Percentiles rank a stretch among this genome's conserved stretches.
Conservation (phyloP, 2,329 filamentous ascomycete species). For the Fusarium sp. region DNA sequence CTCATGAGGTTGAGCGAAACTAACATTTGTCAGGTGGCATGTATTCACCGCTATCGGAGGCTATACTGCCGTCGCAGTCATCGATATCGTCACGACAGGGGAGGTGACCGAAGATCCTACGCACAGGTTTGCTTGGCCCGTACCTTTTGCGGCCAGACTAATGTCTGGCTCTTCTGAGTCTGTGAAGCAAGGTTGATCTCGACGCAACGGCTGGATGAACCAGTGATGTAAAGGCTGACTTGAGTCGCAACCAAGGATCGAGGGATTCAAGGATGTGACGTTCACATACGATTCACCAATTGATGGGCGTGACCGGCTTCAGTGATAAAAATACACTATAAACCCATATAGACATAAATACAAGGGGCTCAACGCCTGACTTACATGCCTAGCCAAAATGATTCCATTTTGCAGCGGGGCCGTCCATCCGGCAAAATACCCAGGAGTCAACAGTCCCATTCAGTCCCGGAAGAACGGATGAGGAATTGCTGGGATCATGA, state of each 20-base stretch:
- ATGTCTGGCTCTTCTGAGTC: neutral
- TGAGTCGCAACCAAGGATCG: accelerated
- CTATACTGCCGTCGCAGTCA: conserved; percentile 53
- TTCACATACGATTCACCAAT: accelerated
- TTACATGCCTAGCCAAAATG: neutral
- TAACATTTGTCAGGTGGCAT: conserved; percentile 52
- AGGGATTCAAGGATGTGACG: neutral
- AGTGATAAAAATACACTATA: neutral
- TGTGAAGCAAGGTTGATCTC: neutral
- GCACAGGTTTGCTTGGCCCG: conserved; percentile 51
- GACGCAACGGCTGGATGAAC: accelerated
- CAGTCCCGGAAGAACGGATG: neutral
- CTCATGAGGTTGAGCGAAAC: neutral
- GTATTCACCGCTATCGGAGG: conserved; percentile 56
- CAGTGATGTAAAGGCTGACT: neutral
- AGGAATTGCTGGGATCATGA: neutral
- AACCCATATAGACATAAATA: neutral
- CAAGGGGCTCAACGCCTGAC: neutral
- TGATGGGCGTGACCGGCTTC: too few relatives aligned
- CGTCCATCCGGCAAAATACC: neutral
- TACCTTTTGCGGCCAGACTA: conserved; percentile 39
- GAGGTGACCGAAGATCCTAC: conserved; percentile 49
- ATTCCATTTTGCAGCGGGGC: neutral
- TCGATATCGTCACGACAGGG: conserved; percentile 52
- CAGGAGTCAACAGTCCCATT: too few relatives aligned